phyloP scores from a whole-genome alignment of 2,329 filamentous ascomycete genomes.

The Sarocladium strictum region DNA sequence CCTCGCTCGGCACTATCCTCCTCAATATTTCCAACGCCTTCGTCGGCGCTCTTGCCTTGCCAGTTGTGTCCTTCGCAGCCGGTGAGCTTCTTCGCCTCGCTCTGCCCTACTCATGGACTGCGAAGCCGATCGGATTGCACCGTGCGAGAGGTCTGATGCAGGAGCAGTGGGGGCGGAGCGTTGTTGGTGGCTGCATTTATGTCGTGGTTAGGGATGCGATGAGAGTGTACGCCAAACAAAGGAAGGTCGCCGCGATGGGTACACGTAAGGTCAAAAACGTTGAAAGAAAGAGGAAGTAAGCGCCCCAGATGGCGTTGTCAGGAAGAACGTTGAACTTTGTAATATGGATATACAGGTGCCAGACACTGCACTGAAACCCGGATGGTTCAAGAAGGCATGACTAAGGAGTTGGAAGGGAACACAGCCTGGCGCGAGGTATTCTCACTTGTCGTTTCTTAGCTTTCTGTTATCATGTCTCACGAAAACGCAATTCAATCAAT shows the following conservation, averaged over 20 bases:
- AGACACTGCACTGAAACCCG: not conserved
- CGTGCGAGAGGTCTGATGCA: slow-evolving; percentile 62
- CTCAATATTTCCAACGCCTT: slow-evolving; percentile 42
- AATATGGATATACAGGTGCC: not conserved
- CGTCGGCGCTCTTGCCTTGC: slow-evolving; percentile 63
- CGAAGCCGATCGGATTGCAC: slow-evolving; percentile 20
- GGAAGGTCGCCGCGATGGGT: slow-evolving; percentile 49
- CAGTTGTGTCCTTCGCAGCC: slow-evolving; percentile 70
- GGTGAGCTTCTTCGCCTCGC: slow-evolving; percentile 67
- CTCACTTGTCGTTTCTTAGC: not conserved
- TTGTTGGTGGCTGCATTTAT: slow-evolving; percentile 83
- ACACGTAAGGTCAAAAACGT: slow-evolving; percentile 50
- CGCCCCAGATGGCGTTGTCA: not conserved
- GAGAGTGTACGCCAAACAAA: slow-evolving; percentile 57
- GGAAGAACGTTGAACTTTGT: not conserved
- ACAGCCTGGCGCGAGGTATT: not conserved
- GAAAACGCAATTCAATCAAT: too few relatives aligned
- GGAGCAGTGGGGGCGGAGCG: slow-evolving; percentile 79
- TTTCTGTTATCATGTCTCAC: not conserved
- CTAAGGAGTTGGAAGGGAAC: not conserved
- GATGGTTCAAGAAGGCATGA: not conserved
- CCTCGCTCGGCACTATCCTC: slow-evolving; percentile 30
- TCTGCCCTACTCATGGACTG: slow-evolving; percentile 64
- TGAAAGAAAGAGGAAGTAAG: slow-evolving; percentile 37
- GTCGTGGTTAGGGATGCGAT: slow-evolving; percentile 72